Percentiles rank a stretch among this genome's conserved stretches.
Evolutionary conservation across 192 early-diverging fungal genomes (phyloP).

Genomic region (Coemansia aciculifera): DNA sequence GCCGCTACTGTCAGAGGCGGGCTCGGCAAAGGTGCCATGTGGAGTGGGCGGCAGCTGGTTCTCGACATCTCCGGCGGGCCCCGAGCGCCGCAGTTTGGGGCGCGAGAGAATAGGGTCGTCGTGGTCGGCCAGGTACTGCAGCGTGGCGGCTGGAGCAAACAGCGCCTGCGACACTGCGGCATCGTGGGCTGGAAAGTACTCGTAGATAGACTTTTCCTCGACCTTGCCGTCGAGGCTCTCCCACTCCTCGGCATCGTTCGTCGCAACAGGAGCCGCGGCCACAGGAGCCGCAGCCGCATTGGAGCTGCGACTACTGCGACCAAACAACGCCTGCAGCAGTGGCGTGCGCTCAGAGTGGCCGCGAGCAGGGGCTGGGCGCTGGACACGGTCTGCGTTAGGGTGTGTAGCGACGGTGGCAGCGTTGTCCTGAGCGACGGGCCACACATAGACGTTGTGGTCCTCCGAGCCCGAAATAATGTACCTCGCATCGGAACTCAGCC

Average conservation of each 20-base stretch:
- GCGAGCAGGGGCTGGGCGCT: constrained; percentile 16
- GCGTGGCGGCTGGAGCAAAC: constrained; percentile 65
- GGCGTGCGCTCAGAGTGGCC: constrained; percentile 12
- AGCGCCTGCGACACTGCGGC: constrained; percentile 60
- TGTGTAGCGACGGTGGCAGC: constrained; percentile 50
- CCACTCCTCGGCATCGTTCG: constrained; percentile 39
- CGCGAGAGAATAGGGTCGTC: constrained; percentile 59
- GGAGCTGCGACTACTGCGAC: constrained; percentile 9
- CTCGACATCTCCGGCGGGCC: constrained; percentile 32
- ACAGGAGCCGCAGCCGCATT: not conserved
- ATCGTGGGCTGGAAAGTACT: constrained; percentile 61
- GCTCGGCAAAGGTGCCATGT: constrained; percentile 29
- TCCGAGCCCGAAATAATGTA: constrained; percentile 85
- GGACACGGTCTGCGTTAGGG: constrained; percentile 40
- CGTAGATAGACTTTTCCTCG: constrained; percentile 55
- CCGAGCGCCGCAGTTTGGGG: constrained; percentile 39
- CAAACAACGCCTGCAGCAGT: constrained; percentile 36
- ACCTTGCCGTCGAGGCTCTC: constrained; percentile 55
- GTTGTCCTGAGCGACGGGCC: constrained; percentile 57
- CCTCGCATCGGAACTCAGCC: constrained; percentile 72
- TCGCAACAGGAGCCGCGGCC: constrained; percentile 12
- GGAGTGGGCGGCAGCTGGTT: constrained; percentile 17
- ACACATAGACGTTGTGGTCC: constrained; percentile 74
- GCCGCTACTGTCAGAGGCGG: not conserved
- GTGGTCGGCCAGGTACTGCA: constrained; percentile 59